A percentile compares a stretch with the other conserved stretches of the same genome.
Conservation (phyloP, 1,284 basidiomycete genomes). For the Trichosporon asahii region DNA sequence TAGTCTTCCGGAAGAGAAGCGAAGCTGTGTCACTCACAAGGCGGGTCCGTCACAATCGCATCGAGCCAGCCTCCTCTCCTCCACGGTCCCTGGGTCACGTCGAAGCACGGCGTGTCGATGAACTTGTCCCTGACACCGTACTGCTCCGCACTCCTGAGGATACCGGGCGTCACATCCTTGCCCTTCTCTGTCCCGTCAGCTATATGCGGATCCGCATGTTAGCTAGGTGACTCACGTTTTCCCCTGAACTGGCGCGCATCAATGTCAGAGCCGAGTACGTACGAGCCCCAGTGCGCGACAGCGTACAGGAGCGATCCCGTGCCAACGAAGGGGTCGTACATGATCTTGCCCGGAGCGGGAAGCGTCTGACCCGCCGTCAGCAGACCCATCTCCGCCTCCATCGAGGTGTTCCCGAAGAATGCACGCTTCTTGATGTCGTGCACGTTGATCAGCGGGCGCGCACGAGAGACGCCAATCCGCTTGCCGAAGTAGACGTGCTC, state of each 20-base stretch:
- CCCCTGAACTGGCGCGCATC: slow-evolving; percentile 96
- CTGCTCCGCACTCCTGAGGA: slow-evolving; percentile 75
- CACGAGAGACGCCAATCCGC: slow-evolving; percentile 72
- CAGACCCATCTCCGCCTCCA: slow-evolving; percentile 93
- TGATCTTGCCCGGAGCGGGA: slow-evolving; percentile 77
- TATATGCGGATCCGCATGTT: no score
- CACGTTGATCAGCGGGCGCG: slow-evolving; percentile 63
- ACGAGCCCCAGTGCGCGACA: slow-evolving; percentile 79
- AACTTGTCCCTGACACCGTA: slow-evolving; percentile 76
- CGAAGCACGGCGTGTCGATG: slow-evolving; percentile 82
- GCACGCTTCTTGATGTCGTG: slow-evolving; percentile 86
- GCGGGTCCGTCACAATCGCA: slow-evolving; percentile 90
- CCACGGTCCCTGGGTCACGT: slow-evolving; percentile 85
- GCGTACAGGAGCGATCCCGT: slow-evolving; percentile 93
- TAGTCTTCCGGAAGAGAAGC: background rate
- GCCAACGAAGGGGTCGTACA: slow-evolving; percentile 96
- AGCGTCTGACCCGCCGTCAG: slow-evolving; percentile 94
- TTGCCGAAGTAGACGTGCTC: slow-evolving; percentile 73
- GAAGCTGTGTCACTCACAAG: slow-evolving; percentile 60
- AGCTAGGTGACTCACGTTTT: slow-evolving; percentile 57
- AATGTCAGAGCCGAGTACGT: slow-evolving; percentile 89
- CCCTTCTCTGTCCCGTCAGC: slow-evolving; percentile 47
- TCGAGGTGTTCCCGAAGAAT: slow-evolving; percentile 95
- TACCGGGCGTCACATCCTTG: slow-evolving; percentile 58
- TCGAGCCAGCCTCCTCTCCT: slow-evolving; percentile 85